These are phyloP conservation scores for Thelonectria blattea DNA, from an alignment of 2,329 filamentous ascomycete species.

Conservation along the genomic window DNA sequence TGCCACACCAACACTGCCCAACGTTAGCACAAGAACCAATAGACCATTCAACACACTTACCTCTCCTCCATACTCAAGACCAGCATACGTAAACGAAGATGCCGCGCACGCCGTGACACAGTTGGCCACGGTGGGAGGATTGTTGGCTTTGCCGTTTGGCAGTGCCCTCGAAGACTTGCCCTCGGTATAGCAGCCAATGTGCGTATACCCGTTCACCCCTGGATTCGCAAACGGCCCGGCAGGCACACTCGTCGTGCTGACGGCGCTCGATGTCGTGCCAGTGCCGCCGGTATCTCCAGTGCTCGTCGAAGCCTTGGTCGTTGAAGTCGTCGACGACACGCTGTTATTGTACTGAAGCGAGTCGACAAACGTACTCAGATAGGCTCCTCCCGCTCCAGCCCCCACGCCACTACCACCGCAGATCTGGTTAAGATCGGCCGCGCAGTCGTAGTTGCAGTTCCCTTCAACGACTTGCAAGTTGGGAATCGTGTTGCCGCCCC, in stretches of 20 bases:
- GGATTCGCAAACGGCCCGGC: constrained; percentile 43
- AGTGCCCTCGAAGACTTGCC: constrained; percentile 42
- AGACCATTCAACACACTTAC: constrained; percentile 17
- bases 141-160: constrained; percentile 29
- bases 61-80: constrained; percentile 49
- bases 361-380: constrained; percentile 57
- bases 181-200: constrained; percentile 49
- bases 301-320: not conserved
- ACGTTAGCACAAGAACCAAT: not conserved
- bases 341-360: constrained; percentile 37
- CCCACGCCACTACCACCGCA: constrained; percentile 58
- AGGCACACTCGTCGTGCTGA: constrained; percentile 9
- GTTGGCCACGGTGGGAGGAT: constrained; percentile 41
- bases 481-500: constrained; percentile 58
- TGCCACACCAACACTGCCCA: constrained; percentile 46
- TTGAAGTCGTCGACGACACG: not conserved
- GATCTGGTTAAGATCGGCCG: constrained; percentile 54
- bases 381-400: constrained; percentile 43
- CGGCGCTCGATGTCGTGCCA: constrained; percentile 16
- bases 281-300: not conserved
- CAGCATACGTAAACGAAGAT: constrained; percentile 40
- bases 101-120: constrained; percentile 45
- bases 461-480: constrained; percentile 48
- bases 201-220: constrained; percentile 44
- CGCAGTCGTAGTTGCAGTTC: constrained; percentile 60